Conservation (phyloP, 257 asterid species). For the Nicotiana undulata region DNA sequence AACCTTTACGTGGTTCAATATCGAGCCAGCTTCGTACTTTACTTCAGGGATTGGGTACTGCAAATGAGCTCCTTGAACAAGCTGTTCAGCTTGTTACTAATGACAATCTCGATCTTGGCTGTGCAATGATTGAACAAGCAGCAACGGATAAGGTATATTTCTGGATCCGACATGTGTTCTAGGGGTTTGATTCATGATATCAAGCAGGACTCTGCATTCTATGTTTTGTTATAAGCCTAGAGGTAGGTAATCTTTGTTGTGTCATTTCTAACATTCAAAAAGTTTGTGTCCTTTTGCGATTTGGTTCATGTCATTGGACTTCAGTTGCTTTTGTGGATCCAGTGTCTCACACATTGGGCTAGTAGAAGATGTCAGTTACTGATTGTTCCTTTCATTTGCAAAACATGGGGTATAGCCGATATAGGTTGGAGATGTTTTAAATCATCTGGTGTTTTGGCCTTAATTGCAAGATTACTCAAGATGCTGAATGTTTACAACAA, state of each 20-base stretch:
- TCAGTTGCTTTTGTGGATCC: not conserved
- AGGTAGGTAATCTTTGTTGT: not conserved
- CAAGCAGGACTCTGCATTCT: not conserved
- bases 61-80: conserved; percentile 68
- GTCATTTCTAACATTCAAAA: not conserved
- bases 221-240: not conserved
- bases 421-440: no score
- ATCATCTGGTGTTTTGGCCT: no score
- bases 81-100: conserved; percentile 81
- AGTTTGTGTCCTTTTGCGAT: not conserved
- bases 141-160: conserved; percentile 84
- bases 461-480: no score
- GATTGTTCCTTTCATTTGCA: not conserved
- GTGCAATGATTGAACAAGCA: conserved; percentile 97
- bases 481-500: no score
- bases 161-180: not conserved
- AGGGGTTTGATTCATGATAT: not conserved
- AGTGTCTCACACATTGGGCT: not conserved
- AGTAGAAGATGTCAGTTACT: not conserved
- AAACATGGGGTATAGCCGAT: not conserved
- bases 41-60: conserved; percentile 54
- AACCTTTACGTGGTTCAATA: conserved; percentile 85
- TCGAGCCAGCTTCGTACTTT: conserved; percentile 72
- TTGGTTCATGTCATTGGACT: not conserved
- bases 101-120: conserved; percentile 98